Evolutionary conservation across 371 early-diverging fungal species (phyloP).

Genomic region (Mortierella sp.): DNA sequence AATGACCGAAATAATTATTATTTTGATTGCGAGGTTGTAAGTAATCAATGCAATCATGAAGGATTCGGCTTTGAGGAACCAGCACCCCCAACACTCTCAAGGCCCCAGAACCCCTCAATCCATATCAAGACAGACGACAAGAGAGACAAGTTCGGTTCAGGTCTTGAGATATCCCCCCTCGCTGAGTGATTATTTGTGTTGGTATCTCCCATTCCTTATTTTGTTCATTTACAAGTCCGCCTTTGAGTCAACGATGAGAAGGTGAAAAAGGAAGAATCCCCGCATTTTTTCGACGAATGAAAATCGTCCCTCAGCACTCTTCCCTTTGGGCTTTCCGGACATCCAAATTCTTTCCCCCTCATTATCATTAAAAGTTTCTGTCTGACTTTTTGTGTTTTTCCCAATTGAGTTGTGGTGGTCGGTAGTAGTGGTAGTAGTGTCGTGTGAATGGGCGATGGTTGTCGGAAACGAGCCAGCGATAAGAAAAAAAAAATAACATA

Average conservation of each 20-base stretch:
- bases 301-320: not conserved
- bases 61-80: no score
- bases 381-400: not conserved
- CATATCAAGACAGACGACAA: no score
- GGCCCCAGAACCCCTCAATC: no score
- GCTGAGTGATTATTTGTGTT: not conserved
- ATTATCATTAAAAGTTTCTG: not conserved
- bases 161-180: no score
- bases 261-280: conserved; percentile 45
- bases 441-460: not conserved
- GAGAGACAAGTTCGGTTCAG: not conserved
- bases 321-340: conserved; percentile 19
- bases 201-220: not conserved
- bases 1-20: no score
- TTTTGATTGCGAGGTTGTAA: not conserved
- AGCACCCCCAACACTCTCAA: no score
- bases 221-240: conserved; percentile 24
- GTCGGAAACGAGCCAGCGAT: not conserved
- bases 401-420: not conserved
- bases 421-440: not conserved
- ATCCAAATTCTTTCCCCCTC: conserved; percentile 5
- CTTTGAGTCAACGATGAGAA: conserved; percentile 26
- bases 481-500: conserved; percentile 22
- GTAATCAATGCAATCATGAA: not conserved
- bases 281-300: conserved; percentile 43